phyloP scores from a whole-genome alignment of 768 basidiomycete species.

The Panellus pusillus region DNA sequence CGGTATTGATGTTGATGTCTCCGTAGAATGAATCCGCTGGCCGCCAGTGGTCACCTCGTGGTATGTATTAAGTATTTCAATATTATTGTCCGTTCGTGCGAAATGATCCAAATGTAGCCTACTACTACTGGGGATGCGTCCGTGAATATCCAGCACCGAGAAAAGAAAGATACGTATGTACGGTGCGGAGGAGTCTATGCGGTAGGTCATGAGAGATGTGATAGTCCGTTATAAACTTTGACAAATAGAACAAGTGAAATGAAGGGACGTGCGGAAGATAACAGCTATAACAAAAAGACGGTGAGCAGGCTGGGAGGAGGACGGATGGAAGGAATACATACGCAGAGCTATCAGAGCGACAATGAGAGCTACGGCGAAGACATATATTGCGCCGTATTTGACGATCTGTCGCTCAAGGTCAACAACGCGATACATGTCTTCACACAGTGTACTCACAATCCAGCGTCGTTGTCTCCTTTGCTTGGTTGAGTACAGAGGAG shows the following conservation, averaged over 20 bases:
- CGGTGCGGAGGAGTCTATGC: slow-evolving; percentile 19
- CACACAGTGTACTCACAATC: slow-evolving; percentile 59
- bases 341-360: slow-evolving; percentile 76
- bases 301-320: slow-evolving; percentile 10
- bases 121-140: slow-evolving; percentile 20
- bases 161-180: slow-evolving; percentile 4
- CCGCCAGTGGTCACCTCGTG: no score
- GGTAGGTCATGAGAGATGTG: slow-evolving; percentile 33
- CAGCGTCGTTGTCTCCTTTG: slow-evolving; percentile 87
- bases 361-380: slow-evolving; percentile 67
- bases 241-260: slow-evolving; percentile 67
- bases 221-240: slow-evolving; percentile 58
- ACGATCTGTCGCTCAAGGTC: slow-evolving; percentile 50
- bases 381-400: slow-evolving; percentile 81
- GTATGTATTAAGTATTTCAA: no score
- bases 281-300: slow-evolving; percentile 44
- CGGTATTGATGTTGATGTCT: no score
- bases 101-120: slow-evolving; percentile 20
- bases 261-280: slow-evolving; percentile 59
- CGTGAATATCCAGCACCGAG: slow-evolving; percentile 20
- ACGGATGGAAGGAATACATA: slow-evolving; percentile 43
- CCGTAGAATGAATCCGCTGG: no score
- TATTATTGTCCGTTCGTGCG: slow-evolving; percentile 17
- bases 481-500: slow-evolving; percentile 87
- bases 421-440: background rate